Conservation (phyloP, 2,329 filamentous ascomycete species). For the Fusarium anguioides region DNA sequence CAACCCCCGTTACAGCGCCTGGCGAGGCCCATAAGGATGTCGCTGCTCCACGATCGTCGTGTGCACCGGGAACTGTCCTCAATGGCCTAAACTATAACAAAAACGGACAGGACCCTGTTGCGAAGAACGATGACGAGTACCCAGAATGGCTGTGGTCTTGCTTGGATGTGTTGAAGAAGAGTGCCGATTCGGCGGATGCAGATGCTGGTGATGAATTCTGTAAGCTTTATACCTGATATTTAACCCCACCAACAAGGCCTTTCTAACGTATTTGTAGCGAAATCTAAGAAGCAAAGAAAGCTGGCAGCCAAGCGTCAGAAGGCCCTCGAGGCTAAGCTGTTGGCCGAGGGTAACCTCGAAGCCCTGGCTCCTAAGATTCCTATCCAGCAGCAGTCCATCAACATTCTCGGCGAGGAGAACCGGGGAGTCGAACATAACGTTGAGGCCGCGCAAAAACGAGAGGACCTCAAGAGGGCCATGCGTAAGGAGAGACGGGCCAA, state of each 20-base stretch:
- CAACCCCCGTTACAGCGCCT: constrained; percentile 48
- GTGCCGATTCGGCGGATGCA: constrained; percentile 59
- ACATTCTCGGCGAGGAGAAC: constrained; percentile 68
- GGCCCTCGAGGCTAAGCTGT: constrained; percentile 66
- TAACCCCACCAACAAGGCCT: background rate
- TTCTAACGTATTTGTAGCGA: constrained; percentile 63
- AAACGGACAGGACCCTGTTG: constrained; percentile 77
- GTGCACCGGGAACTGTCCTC: constrained; percentile 75
- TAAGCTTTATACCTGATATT: constrained; percentile 58
- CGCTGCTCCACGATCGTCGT: constrained; percentile 58
- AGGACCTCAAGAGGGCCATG: constrained; percentile 76
- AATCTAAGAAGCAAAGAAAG: constrained; percentile 84
- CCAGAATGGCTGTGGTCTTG: constrained; percentile 84
- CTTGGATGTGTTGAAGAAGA: constrained; percentile 70
- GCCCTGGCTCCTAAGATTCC: constrained; percentile 76
- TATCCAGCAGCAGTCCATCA: constrained; percentile 80
- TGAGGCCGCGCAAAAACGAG: constrained; percentile 62
- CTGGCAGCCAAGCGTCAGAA: constrained; percentile 74
- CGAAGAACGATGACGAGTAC: constrained; percentile 79
- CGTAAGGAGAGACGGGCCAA: constrained; percentile 77
- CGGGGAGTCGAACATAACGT: constrained; percentile 59
- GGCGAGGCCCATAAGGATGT: constrained; percentile 49
- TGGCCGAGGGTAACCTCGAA: constrained; percentile 74
- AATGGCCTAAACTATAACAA: constrained; percentile 83
- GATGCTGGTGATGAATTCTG: constrained; percentile 81